phyloP scores from a whole-genome alignment of 208 protist species.

The Borovskyia barvae region DNA sequence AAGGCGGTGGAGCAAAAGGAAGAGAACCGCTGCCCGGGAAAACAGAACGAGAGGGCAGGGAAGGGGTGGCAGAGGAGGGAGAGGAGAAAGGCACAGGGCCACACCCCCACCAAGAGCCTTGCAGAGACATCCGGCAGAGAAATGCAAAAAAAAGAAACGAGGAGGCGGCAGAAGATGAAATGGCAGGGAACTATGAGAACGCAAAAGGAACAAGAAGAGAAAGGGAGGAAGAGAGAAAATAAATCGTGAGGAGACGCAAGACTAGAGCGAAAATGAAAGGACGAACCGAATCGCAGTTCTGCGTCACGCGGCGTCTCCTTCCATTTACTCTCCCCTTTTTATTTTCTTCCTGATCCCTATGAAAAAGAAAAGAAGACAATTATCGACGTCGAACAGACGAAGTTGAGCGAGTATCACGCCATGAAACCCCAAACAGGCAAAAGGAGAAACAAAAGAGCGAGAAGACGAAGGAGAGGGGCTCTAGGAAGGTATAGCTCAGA shows the following conservation, averaged over 20 bases:
- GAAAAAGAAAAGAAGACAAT: neutral
- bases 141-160: too few relatives aligned
- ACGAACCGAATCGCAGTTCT: too few relatives aligned
- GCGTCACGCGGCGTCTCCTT: too few relatives aligned
- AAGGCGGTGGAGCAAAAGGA: too few relatives aligned
- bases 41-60: neutral
- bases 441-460: neutral
- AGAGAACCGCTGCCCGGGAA: neutral
- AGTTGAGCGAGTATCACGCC: neutral
- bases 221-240: constrained; percentile 2
- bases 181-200: neutral
- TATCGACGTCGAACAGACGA: neutral
- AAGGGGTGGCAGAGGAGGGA: too few relatives aligned
- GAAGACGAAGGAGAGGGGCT: too few relatives aligned
- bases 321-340: too few relatives aligned
- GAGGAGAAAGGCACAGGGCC: too few relatives aligned
- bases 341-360: too few relatives aligned
- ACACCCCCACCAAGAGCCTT: too few relatives aligned
- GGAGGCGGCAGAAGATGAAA: constrained; percentile 12
- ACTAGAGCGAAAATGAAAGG: constrained; percentile 2
- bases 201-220: neutral
- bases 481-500: too few relatives aligned
- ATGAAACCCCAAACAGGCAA: neutral
- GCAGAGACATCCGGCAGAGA: too few relatives aligned
- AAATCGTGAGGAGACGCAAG: neutral